Conservation (phyloP, 306 rosid genomes). For the Vicia villosa region DNA sequence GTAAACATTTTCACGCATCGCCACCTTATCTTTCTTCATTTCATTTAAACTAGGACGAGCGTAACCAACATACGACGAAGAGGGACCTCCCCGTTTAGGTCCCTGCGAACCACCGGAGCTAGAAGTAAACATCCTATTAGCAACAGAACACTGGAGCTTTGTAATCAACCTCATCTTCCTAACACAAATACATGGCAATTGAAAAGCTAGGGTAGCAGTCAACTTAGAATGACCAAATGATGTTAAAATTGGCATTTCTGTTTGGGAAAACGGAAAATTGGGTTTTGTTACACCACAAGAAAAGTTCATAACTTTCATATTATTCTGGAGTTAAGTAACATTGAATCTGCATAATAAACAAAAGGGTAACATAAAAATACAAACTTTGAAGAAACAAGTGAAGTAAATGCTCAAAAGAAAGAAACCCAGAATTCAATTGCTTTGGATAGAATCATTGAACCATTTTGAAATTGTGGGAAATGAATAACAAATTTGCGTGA, state of each 20-base stretch:
- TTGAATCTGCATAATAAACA: slow-evolving; percentile 51
- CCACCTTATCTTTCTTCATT: slow-evolving; percentile 67
- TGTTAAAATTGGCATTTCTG: slow-evolving; percentile 60
- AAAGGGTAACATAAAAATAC: not conserved
- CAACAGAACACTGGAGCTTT: slow-evolving; percentile 54
- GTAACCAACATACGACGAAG: slow-evolving; percentile 52
- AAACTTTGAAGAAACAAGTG: slow-evolving; percentile 11
- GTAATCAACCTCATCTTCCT: slow-evolving; percentile 56
- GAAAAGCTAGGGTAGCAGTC: slow-evolving; percentile 49
- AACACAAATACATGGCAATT: slow-evolving; percentile 41
- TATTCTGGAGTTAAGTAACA: slow-evolving; percentile 36
- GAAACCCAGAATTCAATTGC: not conserved
- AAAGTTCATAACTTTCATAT: slow-evolving; percentile 58
- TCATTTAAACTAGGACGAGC: slow-evolving; percentile 79
- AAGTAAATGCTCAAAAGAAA: not conserved
- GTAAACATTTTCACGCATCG: slow-evolving; percentile 66
- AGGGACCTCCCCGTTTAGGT: slow-evolving; percentile 49
- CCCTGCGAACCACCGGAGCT: slow-evolving; percentile 41
- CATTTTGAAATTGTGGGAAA: not conserved
- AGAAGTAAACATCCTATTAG: slow-evolving; percentile 48
- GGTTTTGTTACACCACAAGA: slow-evolving; percentile 61
- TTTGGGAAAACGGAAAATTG: slow-evolving; percentile 48
- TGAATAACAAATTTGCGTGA: not conserved
- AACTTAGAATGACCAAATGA: slow-evolving; percentile 51
- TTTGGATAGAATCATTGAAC: slow-evolving; percentile 12